phyloP scores from a whole-genome alignment of 2,329 filamentous ascomycete species.

The Lojkania enalia region DNA sequence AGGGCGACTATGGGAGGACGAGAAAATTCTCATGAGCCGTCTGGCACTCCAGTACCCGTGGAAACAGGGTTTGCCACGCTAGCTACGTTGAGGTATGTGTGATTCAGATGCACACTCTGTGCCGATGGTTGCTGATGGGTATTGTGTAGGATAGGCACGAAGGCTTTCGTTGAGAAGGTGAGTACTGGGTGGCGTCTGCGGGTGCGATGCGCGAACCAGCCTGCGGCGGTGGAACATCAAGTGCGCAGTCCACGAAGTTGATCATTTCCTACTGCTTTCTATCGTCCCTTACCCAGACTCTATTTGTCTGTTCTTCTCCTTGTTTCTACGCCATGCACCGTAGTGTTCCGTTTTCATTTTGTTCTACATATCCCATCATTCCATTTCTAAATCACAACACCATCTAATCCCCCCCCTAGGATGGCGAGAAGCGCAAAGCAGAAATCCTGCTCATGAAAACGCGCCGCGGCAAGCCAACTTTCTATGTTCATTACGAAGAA shows the following conservation, averaged over 20 bases:
- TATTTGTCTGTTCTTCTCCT: too few species aligned
- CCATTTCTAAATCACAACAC: background rate
- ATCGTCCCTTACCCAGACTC: too few species aligned
- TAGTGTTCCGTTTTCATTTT: too few species aligned
- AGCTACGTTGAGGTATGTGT: conserved; percentile 74
- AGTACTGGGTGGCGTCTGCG: too few species aligned
- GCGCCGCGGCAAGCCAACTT: conserved; percentile 83
- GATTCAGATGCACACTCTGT: conserved; percentile 28
- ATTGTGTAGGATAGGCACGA: conserved; percentile 62
- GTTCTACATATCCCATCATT: too few species aligned
- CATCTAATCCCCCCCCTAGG: conserved; percentile 49
- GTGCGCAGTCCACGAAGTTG: too few species aligned
- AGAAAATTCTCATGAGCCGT: conserved; percentile 58
- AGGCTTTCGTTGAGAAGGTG: conserved; percentile 71
- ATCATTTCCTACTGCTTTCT: too few species aligned
- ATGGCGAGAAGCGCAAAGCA: conserved; percentile 84
- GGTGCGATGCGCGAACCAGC: conserved; percentile 3
- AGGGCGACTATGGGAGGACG: conserved; percentile 56
- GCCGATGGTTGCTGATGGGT: conserved; percentile 33
- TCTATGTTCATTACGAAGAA: conserved; percentile 97
- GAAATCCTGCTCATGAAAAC: conserved; percentile 96
- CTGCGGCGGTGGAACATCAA: too few species aligned
- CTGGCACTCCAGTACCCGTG: conserved; percentile 60
- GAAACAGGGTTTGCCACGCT: conserved; percentile 84
- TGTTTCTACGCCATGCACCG: too few species aligned